Conservation (phyloP, 768 basidiomycete species). For the Mycena polygramma region DNA sequence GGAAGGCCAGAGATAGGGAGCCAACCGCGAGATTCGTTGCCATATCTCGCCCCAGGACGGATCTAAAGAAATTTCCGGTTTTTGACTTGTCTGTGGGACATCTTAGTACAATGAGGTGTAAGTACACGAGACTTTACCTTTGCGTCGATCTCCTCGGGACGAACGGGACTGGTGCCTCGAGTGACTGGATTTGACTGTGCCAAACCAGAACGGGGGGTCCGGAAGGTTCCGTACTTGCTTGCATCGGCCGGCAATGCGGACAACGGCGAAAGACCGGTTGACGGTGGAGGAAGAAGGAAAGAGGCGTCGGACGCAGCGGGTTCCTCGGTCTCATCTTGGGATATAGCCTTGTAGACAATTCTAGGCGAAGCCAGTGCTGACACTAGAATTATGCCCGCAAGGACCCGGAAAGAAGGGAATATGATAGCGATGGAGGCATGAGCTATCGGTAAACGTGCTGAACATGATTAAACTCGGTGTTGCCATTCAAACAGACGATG, state of each 20-base stretch:
- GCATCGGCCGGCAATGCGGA: conserved; percentile 54
- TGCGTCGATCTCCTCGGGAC: conserved; percentile 52
- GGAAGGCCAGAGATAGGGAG: conserved; percentile 89
- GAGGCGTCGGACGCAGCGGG: conserved; percentile 61
- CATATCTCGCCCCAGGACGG: conserved; percentile 81
- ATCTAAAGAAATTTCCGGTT: conserved; percentile 69
- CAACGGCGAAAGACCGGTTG: conserved; percentile 65
- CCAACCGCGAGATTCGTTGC: conserved; percentile 72
- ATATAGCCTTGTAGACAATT: conserved; percentile 69
- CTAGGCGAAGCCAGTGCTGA: conserved; percentile 74
- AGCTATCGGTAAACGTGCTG: conserved; percentile 57
- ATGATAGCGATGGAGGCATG: conserved; percentile 29
- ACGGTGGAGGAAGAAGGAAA: conserved; percentile 67
- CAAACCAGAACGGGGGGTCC: conserved; percentile 59
- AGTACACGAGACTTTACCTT: conserved; percentile 48
- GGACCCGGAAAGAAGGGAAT: conserved; percentile 75
- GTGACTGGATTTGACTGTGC: conserved; percentile 69
- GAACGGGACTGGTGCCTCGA: conserved; percentile 63
- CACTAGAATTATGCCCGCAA: conserved; percentile 73
- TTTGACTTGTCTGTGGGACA: conserved; percentile 50
- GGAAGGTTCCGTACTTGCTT: conserved; percentile 85
- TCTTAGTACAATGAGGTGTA: not conserved
- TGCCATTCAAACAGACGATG: conserved; percentile 23
- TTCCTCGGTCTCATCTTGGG: conserved; percentile 56
- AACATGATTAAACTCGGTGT: conserved; percentile 33